A percentile compares a stretch with the other conserved stretches of the same genome.
phyloP scores from a whole-genome alignment of 768 basidiomycete species.

The Kwoniella shandongensis region DNA sequence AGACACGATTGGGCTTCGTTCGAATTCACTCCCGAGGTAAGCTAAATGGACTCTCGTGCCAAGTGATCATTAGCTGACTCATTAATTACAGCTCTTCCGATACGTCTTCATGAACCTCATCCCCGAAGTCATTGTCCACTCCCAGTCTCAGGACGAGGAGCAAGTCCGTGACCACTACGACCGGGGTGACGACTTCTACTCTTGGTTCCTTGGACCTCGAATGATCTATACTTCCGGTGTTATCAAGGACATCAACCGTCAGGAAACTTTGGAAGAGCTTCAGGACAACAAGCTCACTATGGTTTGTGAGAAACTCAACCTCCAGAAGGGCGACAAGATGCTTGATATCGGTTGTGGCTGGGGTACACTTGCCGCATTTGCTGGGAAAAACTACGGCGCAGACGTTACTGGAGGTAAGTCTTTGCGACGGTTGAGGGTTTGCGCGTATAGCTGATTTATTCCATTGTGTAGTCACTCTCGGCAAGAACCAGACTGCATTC shows the following conservation, averaged over 20 bases:
- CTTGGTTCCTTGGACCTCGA: conserved; percentile 61
- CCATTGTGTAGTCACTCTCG: conserved; percentile 68
- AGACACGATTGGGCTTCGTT: conserved; percentile 95
- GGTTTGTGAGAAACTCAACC: conserved; percentile 90
- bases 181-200: conserved; percentile 94
- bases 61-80: conserved; percentile 8
- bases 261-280: conserved; percentile 85
- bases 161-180: conserved; percentile 97
- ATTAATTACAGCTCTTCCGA: conserved; percentile 67
- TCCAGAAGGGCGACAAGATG: conserved; percentile 74
- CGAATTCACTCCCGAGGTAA: conserved; percentile 72
- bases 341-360: conserved; percentile 67
- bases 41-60: no score
- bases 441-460: background rate
- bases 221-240: conserved; percentile 95
- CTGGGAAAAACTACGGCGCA: conserved; percentile 94
- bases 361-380: conserved; percentile 92
- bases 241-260: conserved; percentile 65
- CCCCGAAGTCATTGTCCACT: conserved; percentile 92
- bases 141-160: conserved; percentile 86
- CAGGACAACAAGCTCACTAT: conserved; percentile 97
- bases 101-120: conserved; percentile 83
- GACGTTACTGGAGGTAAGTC: conserved; percentile 75
- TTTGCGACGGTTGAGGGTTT: background rate
- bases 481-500: conserved; percentile 85